Evolutionary conservation across 768 basidiomycete species (phyloP).

Genomic region (Galerina marginata): DNA sequence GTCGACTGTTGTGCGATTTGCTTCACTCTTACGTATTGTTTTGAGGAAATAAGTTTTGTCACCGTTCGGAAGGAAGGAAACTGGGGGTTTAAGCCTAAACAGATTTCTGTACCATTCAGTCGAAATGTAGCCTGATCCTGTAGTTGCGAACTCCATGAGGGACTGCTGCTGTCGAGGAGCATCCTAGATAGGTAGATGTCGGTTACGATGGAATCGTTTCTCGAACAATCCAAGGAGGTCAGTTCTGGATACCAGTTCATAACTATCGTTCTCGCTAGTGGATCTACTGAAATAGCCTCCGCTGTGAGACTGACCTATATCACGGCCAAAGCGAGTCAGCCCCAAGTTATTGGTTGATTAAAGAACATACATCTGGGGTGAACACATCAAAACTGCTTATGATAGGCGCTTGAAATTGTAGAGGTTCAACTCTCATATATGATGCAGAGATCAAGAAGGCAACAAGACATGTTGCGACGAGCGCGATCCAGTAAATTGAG

Average conservation of each 20-base stretch:
- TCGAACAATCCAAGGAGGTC: background rate
- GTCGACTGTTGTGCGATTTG: background rate
- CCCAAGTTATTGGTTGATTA: too few relatives aligned
- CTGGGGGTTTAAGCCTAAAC: background rate
- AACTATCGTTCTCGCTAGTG: background rate
- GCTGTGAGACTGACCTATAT: background rate
- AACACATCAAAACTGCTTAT: background rate
- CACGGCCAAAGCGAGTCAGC: too few relatives aligned
- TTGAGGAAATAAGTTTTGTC: background rate
- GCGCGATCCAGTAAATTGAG: too few relatives aligned
- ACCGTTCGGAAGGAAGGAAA: background rate
- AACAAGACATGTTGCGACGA: background rate
- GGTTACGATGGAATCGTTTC: background rate
- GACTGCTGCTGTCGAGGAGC: background rate
- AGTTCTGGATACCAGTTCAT: conserved; percentile 4
- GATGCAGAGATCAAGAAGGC: background rate
- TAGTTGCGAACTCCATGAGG: background rate
- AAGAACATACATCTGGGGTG: background rate
- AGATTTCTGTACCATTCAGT: background rate
- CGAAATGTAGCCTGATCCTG: background rate
- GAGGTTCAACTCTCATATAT: background rate
- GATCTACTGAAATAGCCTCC: background rate
- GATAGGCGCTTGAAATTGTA: background rate
- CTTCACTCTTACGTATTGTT: background rate
- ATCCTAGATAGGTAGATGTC: background rate